Evolutionary conservation across 1,139 yeast genomes (phyloP).

Genomic region (Suhomyces taliae): DNA sequence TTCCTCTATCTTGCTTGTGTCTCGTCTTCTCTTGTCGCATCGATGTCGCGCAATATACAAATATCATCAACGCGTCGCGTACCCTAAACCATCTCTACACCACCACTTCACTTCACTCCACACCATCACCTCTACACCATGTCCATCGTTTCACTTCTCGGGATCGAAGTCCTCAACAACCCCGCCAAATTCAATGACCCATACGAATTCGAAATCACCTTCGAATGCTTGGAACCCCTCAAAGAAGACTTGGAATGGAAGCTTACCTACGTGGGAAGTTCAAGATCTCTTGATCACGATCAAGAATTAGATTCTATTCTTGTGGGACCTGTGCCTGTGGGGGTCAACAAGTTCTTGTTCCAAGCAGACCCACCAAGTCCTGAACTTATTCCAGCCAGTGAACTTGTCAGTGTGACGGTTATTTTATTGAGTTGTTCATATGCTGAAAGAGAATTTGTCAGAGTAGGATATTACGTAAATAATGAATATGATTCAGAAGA

Average conservation of each 20-base stretch:
- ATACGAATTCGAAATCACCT: slow-evolving; percentile 94
- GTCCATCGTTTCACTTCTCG: slow-evolving; percentile 93
- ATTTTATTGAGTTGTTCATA: slow-evolving; percentile 89
- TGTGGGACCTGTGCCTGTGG: slow-evolving; percentile 98
- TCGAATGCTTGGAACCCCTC: slow-evolving; percentile 91
- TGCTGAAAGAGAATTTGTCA: slow-evolving; percentile 88
- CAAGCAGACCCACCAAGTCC: slow-evolving; percentile 97
- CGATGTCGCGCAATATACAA: too few species aligned
- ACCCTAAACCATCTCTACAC: too few species aligned
- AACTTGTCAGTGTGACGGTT: slow-evolving; percentile 91
- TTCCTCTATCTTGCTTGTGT: too few species aligned
- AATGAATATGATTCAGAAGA: slow-evolving; percentile 95
- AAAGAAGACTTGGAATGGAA: slow-evolving; percentile 97
- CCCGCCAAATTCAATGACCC: slow-evolving; percentile 95
- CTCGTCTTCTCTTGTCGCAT: too few species aligned
- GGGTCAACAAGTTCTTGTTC: slow-evolving; percentile 87
- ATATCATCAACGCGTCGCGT: too few species aligned
- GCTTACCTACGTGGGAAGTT: slow-evolving; percentile 92
- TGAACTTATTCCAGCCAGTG: slow-evolving; percentile 92
- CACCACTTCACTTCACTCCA: background rate
- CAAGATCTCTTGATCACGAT: slow-evolving; percentile 90
- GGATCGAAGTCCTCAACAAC: slow-evolving; percentile 88
- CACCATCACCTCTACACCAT: slow-evolving; percentile 32
- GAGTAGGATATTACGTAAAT: slow-evolving; percentile 96
- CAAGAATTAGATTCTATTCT: slow-evolving; percentile 93